Evolutionary conservation across 495 filamentous ascomycete genomes (phyloP), one percentile per base, ranked within the genome.

Genomic region (Articulospora tetracladia): DNA sequence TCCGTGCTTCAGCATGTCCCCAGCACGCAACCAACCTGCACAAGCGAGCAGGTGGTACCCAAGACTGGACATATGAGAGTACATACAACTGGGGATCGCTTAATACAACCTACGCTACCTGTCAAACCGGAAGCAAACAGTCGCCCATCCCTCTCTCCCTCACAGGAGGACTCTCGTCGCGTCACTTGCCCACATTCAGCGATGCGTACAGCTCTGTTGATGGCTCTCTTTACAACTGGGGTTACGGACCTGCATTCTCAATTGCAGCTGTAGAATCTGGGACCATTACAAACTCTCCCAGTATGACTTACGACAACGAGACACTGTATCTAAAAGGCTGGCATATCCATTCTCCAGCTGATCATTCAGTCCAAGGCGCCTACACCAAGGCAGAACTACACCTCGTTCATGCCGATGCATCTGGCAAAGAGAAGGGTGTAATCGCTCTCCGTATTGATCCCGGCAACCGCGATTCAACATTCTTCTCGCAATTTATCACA

Each of bases 341-440:
- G 70, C 69, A 73, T 59, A 64, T 71, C 53, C 70, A 73, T 50
- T 30, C 60, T 0, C 70, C 70, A 3, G 69, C 70, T 23, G 70
- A 71, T 55, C 70, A 73, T 49, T 51, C 65, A 13, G 67, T 73
- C 6, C 47, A 59, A 32, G 57, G 59, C 49, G 69, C 68, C 41
- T 65, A 67, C 41, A 64, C 61, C 17, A 64, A 66, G 36, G 65
- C 67, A 0, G 70, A 73, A 34, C 49, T 73, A 20, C 70, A 73
- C 46, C 59, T 68, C 28, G 70, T 73, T 11, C 70, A 73, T 59
- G 62, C 67, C 23, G 59, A 71, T 48, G 63, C 53, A 0, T 15
- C 23, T 4, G 70, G 70, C 25, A 19, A 55, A 15, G 63, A 66
- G n/a, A 22, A 34, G 13, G 69, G 58, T 52, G 70, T 73, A 17